Percentiles rank a stretch among this genome's conserved stretches.
phyloP scores from a whole-genome alignment of 305 asterid genomes.

The Solanum chacoense region DNA sequence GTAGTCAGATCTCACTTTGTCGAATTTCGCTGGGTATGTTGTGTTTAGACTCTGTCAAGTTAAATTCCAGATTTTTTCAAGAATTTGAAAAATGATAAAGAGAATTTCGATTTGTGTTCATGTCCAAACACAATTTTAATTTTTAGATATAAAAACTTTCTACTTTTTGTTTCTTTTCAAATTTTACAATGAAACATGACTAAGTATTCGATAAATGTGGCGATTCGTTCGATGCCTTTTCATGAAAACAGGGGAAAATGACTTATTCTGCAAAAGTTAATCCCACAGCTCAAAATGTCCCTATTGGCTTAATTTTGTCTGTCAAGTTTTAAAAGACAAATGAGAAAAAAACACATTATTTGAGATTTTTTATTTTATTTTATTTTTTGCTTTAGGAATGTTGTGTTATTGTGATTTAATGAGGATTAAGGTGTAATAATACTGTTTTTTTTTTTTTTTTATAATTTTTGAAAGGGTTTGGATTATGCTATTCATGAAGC shows the following conservation, averaged over 20 bases:
- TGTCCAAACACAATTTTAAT: neutral
- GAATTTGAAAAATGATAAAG: neutral
- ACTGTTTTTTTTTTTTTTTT: neutral
- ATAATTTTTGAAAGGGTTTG: conserved; percentile 26
- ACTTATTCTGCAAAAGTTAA: neutral
- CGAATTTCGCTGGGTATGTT: neutral
- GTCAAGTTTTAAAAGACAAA: neutral
- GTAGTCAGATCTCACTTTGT: rapidly evolving
- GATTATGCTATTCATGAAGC: conserved; percentile 61
- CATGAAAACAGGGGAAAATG: neutral
- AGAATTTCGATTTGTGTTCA: neutral
- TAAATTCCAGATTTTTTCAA: neutral
- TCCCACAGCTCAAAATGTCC: neutral
- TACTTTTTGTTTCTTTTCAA: neutral
- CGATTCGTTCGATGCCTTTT: neutral
- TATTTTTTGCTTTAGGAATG: neutral
- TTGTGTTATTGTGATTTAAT: neutral
- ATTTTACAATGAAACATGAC: neutral
- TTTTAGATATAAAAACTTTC: neutral
- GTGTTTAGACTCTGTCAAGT: neutral
- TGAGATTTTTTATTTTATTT: neutral
- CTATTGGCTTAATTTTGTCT: neutral
- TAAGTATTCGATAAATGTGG: neutral
- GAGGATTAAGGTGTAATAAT: neutral
- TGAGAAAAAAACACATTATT: neutral